phyloP scores from a whole-genome alignment of 371 early-diverging fungal genomes.

The Apophysomyces variabilis region DNA sequence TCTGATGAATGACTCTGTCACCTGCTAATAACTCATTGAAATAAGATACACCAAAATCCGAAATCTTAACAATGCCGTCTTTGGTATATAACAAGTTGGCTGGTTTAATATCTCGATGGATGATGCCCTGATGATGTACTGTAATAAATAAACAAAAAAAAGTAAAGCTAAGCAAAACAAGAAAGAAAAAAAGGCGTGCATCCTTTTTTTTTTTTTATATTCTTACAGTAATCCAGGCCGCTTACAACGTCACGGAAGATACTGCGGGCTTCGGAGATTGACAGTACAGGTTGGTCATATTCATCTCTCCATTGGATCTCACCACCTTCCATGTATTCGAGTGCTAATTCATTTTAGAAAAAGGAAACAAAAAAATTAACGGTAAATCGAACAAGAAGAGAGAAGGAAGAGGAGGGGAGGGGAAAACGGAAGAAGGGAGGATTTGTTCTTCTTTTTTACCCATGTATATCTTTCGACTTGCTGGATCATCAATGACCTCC shows the following conservation, averaged over 20 bases:
- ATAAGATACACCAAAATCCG: slow-evolving; percentile 95
- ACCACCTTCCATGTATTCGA: slow-evolving; percentile 92
- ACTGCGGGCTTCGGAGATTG: slow-evolving; percentile 67
- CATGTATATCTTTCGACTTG: slow-evolving; percentile 88
- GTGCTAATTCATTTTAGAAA: slow-evolving; percentile 21
- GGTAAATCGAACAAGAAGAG: slow-evolving; percentile 9
- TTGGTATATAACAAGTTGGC: slow-evolving; percentile 84
- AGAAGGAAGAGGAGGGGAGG: background rate
- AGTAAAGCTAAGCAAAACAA: too few species aligned
- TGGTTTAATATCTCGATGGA: slow-evolving; percentile 97
- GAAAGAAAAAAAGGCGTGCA: background rate
- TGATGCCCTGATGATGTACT: slow-evolving; percentile 93
- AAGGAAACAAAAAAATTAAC: background rate
- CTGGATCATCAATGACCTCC: slow-evolving; percentile 96
- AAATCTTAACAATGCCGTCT: slow-evolving; percentile 85
- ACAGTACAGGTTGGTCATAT: slow-evolving; percentile 69
- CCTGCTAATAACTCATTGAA: slow-evolving; percentile 55
- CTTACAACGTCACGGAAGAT: slow-evolving; percentile 90
- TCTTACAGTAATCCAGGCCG: slow-evolving; percentile 88
- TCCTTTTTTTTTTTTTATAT: background rate
- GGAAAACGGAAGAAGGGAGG: too few species aligned
- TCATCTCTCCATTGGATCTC: slow-evolving; percentile 89
- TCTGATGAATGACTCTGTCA: slow-evolving; percentile 21
- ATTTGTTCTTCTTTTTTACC: slow-evolving; percentile 36
- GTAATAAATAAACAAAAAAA: background rate